These are phyloP conservation scores for Alisma plantagoaquatica DNA, from an alignment of 106 monocot species.

Conservation along the genomic window DNA sequence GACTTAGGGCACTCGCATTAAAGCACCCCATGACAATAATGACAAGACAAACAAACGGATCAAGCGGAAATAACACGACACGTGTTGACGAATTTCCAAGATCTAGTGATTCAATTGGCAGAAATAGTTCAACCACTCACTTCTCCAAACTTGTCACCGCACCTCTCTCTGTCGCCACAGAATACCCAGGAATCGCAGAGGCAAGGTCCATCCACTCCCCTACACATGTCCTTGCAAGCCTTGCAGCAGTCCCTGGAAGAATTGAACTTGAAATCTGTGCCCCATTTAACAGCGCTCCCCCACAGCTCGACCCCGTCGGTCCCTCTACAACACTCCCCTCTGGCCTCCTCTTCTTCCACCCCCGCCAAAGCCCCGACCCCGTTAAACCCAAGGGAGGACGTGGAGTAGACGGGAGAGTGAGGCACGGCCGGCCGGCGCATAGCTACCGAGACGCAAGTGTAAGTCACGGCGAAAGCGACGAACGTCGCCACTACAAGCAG, in stretches of 20 bases:
- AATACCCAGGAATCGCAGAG: conserved; percentile 97
- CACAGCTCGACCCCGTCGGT: conserved; percentile 68
- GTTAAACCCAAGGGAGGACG: too few relatives aligned
- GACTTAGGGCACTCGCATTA: too few relatives aligned
- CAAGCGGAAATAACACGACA: too few relatives aligned
- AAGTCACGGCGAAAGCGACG: too few relatives aligned
- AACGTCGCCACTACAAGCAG: too few relatives aligned
- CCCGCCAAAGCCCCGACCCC: not conserved
- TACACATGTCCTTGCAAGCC: conserved; percentile 80
- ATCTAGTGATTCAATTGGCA: too few relatives aligned
- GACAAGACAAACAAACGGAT: too few relatives aligned
- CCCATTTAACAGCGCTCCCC: conserved; percentile 86
- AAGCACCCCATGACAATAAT: too few relatives aligned
- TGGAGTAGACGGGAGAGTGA: too few relatives aligned
- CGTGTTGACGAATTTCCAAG: too few relatives aligned
- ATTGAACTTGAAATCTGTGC: conserved; percentile 59
- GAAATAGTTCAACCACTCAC: conserved; percentile 3
- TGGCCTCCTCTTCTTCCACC: not conserved
- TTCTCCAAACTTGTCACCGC: conserved; percentile 76
- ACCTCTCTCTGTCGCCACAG: conserved; percentile 63
- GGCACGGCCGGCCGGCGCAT: too few relatives aligned
- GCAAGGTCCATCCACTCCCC: conserved; percentile 44
- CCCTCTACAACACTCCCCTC: conserved; percentile 67
- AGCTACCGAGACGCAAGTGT: too few relatives aligned
- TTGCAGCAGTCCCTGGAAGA: conserved; percentile 59